These are phyloP conservation scores for Lachnellula cervina DNA, from an alignment of 2,329 filamentous ascomycete genomes.

Conservation along the genomic window DNA sequence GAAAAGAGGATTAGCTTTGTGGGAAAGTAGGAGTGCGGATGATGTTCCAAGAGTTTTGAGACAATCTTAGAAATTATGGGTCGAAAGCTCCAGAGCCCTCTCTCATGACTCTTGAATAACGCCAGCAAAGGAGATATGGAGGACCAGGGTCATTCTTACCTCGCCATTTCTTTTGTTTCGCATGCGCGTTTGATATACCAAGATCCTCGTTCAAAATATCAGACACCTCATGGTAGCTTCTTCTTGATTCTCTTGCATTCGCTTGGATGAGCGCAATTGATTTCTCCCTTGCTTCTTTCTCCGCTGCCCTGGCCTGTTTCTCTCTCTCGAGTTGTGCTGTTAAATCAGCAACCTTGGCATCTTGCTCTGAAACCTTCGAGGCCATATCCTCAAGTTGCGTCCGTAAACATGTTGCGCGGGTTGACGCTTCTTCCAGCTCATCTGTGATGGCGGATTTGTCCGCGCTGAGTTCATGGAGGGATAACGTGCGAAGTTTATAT, in stretches of 20 bases:
- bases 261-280: conserved; percentile 23
- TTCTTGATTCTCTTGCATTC: conserved; percentile 8
- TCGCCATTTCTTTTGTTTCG: conserved; percentile 9
- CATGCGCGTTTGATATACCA: conserved; percentile 15
- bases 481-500: conserved; percentile 48
- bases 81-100: too few relatives aligned
- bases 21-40: too few relatives aligned
- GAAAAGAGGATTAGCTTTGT: too few relatives aligned
- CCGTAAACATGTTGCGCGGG: conserved; percentile 49
- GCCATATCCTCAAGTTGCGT: conserved; percentile 58
- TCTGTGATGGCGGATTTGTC: conserved; percentile 52
- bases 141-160: not conserved
- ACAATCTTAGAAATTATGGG: too few relatives aligned
- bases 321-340: conserved; percentile 48
- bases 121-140: too few relatives aligned
- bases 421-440: conserved; percentile 52
- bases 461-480: conserved; percentile 46
- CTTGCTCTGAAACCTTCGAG: conserved; percentile 47
- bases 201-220: conserved; percentile 24
- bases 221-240: not conserved
- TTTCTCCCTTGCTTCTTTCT: conserved; percentile 29
- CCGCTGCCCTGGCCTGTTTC: conserved; percentile 35
- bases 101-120: too few relatives aligned
- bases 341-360: conserved; percentile 46
- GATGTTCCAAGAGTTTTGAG: too few relatives aligned